Percentiles rank a stretch among this genome's conserved stretches.
These are phyloP conservation scores for Lepidium campestre DNA, from an alignment of 441 rosid species.

Conservation along the genomic window DNA sequence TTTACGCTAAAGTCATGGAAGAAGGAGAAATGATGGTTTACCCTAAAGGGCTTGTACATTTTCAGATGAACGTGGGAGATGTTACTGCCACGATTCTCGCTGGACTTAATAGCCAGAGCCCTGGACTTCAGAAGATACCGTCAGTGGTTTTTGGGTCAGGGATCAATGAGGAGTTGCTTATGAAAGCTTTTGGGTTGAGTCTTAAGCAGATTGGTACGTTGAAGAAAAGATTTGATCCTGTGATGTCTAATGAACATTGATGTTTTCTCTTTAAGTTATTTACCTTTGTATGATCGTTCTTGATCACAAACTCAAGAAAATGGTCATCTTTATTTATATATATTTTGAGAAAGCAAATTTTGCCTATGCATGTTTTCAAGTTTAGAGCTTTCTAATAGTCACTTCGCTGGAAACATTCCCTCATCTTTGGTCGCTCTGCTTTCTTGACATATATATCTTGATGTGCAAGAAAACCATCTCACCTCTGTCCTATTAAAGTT, in stretches of 20 bases:
- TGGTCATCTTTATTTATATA: background rate
- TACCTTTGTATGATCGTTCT: background rate
- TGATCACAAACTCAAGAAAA: background rate
- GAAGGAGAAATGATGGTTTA: slow-evolving; percentile 71
- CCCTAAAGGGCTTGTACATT: slow-evolving; percentile 67
- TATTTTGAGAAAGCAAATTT: background rate
- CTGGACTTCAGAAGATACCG: slow-evolving; percentile 52
- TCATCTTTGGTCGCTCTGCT: background rate
- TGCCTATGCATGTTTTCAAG: background rate
- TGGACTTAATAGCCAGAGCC: slow-evolving; percentile 59
- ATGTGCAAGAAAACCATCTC: background rate
- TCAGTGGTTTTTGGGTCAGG: slow-evolving; percentile 57
- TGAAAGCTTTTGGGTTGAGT: slow-evolving; percentile 59
- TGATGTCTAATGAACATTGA: slow-evolving; percentile 21
- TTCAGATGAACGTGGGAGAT: slow-evolving; percentile 70
- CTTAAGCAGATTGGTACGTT: slow-evolving; percentile 40
- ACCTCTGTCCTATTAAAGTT: background rate
- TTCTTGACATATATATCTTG: background rate
- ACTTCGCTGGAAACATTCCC: background rate
- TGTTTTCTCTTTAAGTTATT: slow-evolving; percentile 11
- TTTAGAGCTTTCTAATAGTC: background rate
- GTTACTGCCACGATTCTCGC: slow-evolving; percentile 48
- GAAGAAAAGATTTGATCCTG: slow-evolving; percentile 39
- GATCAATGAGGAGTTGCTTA: slow-evolving; percentile 43
- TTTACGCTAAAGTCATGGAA: slow-evolving; percentile 57